phyloP scores from a whole-genome alignment of 163 green algal genomes.

The Prototheca stagnorum region DNA sequence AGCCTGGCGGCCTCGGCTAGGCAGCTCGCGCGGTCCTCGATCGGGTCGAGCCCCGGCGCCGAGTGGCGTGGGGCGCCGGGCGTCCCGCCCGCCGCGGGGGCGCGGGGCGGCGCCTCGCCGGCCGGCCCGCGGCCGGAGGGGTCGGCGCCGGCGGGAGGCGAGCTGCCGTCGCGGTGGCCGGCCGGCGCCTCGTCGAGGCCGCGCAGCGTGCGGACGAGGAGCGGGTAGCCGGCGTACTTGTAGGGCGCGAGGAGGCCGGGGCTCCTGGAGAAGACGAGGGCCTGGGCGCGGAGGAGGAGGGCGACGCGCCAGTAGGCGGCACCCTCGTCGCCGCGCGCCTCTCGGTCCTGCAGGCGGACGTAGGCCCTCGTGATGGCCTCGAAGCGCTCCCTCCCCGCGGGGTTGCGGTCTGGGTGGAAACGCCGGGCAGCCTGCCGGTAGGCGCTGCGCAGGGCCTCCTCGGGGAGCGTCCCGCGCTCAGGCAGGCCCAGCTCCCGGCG shows the following conservation, averaged over 20 bases:
- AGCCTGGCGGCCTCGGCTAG: conserved; percentile 53
- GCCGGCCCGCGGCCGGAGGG: too few relatives aligned
- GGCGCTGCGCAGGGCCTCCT: conserved; percentile 65
- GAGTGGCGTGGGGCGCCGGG: too few relatives aligned
- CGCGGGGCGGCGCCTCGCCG: too few relatives aligned
- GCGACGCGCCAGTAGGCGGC: conserved; percentile 59
- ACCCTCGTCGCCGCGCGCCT: conserved; percentile 38
- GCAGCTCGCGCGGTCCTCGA: too few relatives aligned
- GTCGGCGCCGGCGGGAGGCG: too few relatives aligned
- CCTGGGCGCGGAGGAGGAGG: conserved; percentile 57
- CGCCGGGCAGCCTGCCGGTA: conserved; percentile 48
- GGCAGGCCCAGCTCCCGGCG: conserved; percentile 52
- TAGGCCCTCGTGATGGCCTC: conserved; percentile 66
- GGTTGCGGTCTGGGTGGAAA: conserved; percentile 90
- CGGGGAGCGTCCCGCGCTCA: conserved; percentile 19
- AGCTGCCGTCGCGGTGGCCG: too few relatives aligned
- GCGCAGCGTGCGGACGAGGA: conserved; percentile 78
- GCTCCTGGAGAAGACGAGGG: conserved; percentile 64
- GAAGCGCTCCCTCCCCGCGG: conserved; percentile 60
- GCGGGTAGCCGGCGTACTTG: conserved; percentile 85
- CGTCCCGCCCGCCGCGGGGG: too few relatives aligned
- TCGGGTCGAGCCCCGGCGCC: too few relatives aligned
- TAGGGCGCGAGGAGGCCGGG: conserved; percentile 52
- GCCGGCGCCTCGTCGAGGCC: too few relatives aligned
- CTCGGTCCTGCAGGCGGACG: conserved; percentile 67